Conservation (phyloP, 306 rosid genomes). For the Pyrus pyrifolia region DNA sequence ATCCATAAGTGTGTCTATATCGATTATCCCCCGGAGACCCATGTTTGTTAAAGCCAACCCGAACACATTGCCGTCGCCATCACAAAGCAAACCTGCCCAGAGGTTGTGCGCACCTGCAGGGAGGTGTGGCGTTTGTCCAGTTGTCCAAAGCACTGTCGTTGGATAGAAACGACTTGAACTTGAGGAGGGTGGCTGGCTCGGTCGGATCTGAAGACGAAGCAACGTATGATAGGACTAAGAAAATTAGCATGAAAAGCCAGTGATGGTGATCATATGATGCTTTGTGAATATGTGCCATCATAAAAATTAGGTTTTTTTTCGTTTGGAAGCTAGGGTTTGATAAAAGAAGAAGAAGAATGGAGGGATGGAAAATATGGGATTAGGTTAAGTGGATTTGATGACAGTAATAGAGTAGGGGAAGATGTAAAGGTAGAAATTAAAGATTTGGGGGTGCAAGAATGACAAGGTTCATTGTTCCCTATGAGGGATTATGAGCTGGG, state of each 20-base stretch:
- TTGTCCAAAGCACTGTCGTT: constrained; percentile 28
- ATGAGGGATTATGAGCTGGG: constrained; percentile 42
- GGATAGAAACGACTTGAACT: constrained; percentile 43
- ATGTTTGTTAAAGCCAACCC: constrained; percentile 50
- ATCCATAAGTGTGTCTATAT: constrained; percentile 25
- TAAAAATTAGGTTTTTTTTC: neutral
- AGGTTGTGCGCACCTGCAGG: constrained; percentile 16
- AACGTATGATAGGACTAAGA: neutral
- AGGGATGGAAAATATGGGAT: neutral
- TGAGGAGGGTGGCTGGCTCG: constrained; percentile 26
- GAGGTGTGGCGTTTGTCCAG: constrained; percentile 22
- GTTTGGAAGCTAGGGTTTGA: neutral
- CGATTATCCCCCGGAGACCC: constrained; percentile 52
- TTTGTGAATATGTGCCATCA: neutral
- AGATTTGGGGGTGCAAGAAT: constrained; percentile 21
- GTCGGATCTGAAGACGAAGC: constrained; percentile 14
- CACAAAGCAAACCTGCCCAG: constrained; percentile 62
- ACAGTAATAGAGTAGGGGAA: neutral
- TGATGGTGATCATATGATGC: neutral
- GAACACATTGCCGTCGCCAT: neutral
- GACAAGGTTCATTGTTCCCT: constrained; percentile 26
- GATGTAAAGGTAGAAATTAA: neutral
- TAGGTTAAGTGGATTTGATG: neutral
- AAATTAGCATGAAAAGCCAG: constrained; percentile 18
- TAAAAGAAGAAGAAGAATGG: neutral